Evolutionary conservation across 495 filamentous ascomycete species (phyloP).

Genomic region (Penicillium diatomitis): DNA sequence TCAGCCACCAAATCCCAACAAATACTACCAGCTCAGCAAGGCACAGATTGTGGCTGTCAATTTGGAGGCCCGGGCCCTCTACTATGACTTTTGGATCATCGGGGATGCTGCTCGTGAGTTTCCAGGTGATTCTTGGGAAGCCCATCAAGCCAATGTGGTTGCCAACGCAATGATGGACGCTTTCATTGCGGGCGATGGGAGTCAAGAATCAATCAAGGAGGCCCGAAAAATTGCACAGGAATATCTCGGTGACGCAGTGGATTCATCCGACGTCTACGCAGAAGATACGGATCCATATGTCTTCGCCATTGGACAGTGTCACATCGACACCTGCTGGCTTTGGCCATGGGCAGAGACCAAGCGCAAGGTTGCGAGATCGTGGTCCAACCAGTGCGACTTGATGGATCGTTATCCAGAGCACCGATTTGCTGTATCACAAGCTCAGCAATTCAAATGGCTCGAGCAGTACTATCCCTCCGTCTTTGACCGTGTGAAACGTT

Average conservation of each 20-base stretch:
- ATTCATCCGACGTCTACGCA: conserved; percentile 78
- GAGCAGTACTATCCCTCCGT: conserved; percentile 78
- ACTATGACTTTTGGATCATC: conserved; percentile 92
- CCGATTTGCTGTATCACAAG: conserved; percentile 83
- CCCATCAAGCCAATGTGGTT: conserved; percentile 73
- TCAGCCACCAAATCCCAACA: conserved; percentile 78
- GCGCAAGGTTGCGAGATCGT: conserved; percentile 90
- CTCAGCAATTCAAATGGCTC: conserved; percentile 97
- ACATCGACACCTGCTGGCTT: conserved; percentile 96
- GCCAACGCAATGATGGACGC: conserved; percentile 81
- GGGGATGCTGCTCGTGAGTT: conserved; percentile 80
- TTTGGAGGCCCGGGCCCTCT: conserved; percentile 69
- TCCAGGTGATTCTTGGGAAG: conserved; percentile 70
- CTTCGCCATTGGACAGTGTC: conserved; percentile 87
- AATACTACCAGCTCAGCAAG: conserved; percentile 60
- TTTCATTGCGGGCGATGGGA: conserved; percentile 70
- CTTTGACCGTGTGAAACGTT: conserved; percentile 81
- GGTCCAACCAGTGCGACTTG: conserved; percentile 90
- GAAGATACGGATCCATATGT: conserved; percentile 64
- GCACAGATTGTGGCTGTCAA: conserved; percentile 91
- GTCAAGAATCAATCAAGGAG: conserved; percentile 64
- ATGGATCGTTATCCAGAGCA: conserved; percentile 94
- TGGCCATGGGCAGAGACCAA: conserved; percentile 99
- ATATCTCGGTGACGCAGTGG: conserved; percentile 72
- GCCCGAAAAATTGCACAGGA: conserved; percentile 72